Conservation (phyloP, 2,329 filamentous ascomycete genomes). For the Fusarium falciforme region DNA sequence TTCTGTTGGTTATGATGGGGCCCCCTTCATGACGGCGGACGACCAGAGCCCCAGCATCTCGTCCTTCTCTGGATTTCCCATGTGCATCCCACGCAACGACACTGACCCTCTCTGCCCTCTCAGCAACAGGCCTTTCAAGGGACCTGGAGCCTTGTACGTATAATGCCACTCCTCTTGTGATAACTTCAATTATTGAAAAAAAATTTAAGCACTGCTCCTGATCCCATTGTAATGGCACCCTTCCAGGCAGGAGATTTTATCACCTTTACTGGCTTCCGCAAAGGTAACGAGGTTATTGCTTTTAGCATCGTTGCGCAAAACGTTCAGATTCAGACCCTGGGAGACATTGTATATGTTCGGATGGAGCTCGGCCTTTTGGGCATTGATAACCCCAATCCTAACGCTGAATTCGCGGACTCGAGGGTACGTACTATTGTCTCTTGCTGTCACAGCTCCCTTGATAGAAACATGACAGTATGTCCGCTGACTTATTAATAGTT, state of each 20-base stretch:
- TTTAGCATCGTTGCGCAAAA: constrained; percentile 53
- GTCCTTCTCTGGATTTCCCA: constrained; percentile 62
- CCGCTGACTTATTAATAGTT: constrained; percentile 32
- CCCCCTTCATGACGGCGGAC: constrained; percentile 59
- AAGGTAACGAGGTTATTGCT: constrained; percentile 47
- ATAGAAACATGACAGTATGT: background rate
- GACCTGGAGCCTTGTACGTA: constrained; percentile 47
- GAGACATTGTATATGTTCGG: constrained; percentile 49
- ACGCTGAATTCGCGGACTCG: constrained; percentile 51
- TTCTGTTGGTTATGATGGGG: constrained; percentile 50
- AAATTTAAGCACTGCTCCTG: constrained; percentile 46
- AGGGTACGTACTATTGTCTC: constrained; percentile 39
- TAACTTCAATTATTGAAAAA: background rate
- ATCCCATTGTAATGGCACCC: constrained; percentile 51
- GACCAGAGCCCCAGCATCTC: constrained; percentile 60
- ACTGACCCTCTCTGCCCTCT: constrained; percentile 51
- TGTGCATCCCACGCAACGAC: constrained; percentile 60
- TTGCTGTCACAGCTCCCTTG: background rate
- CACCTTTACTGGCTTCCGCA: constrained; percentile 48
- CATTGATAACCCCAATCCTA: constrained; percentile 49
- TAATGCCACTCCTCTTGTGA: background rate
- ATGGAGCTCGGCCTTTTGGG: constrained; percentile 51
- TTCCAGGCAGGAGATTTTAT: constrained; percentile 52
- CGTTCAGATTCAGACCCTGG: constrained; percentile 49
- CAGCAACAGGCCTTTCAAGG: constrained; percentile 48